Base-by-base conservation (phyloP, 441 rosid species). In the Mallotus repandus region DNA sequence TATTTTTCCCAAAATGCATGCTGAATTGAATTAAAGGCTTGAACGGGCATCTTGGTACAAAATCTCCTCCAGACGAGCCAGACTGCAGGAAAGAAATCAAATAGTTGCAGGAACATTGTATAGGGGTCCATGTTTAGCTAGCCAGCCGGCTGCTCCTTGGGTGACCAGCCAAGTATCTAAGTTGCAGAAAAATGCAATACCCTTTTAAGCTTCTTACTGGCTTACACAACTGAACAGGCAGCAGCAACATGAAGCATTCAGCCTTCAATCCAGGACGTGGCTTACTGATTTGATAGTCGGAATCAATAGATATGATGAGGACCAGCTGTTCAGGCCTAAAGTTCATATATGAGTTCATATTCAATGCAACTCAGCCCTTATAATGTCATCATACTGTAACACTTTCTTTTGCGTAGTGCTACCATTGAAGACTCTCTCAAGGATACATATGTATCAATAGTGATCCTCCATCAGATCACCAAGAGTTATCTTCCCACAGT, bases 401-500 rank as follows among this genome's bases (percentile, higher is more conserved):
- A 64, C 14, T 49, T 56, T 25, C 64, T 11, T 1, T 10, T 9
- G 45, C 21, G 41, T 15, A 49, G 48, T 53, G 32, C 41, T 63
- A 21, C 29, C 66, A 13, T 65, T 29, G 14, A 56, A 68, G 53
- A 73, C 29, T 49, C 12, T 18, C 50, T 43, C 52, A 46, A 66
- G 52, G 25, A 18, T 4, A 19, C 29, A 66, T 16, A n/a, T 62
- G 64, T 25, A 66, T 82, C 61, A 79, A n/a, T 67, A 78, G 54
- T 78, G 79, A 69, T 64, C 68, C 70, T 84, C 89, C 88, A 88
- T 83, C 63, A 95, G 99, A 85, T 91, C 98, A 12, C 84, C 85
- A 45, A 95, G 97, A 53, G 96, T 89, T 73, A 93, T 91, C 81
- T 91, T 95, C 73, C 99, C 97, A 38, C 86, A 88, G 81, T 89